Evolutionary conservation across 2,329 filamentous ascomycete genomes (phyloP), one percentile per base, ranked within the genome.

Genomic region (Ceratocystiopsis sp.): DNA sequence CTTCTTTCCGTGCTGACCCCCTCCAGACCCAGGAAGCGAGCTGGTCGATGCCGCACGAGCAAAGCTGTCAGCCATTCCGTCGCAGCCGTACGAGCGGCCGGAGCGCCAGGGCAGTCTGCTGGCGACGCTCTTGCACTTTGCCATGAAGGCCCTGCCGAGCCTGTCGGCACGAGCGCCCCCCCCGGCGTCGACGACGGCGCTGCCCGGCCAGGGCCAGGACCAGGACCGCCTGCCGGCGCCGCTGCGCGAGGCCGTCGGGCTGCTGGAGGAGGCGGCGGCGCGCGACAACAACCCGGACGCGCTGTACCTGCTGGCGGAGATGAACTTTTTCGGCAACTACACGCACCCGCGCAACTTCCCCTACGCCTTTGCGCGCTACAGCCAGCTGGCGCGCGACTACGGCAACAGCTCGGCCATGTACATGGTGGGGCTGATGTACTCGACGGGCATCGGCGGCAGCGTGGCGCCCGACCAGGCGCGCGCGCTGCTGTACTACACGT

Each of bases 321-420:
- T 98, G 71, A 94, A 93, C 65, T 96, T 96, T 61, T 86, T 91
- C 54, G 91, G 91, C 57, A 95, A 96, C 61, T 93, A 80, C 61
- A 82, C 84, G 18, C 73, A 95, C 54, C 87, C 89, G 2, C 73
- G 80, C 50, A 78, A 95, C 57, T 85, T 94, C 52, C 67, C 73
- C 32, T 69, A 74, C 40, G 84, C 91, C 0, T 94, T 93, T 57
- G 68, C 73, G 50, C 73, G 84, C 63, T 98, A 96, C 60, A 68
- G 82, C 48, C 69, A 78, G 48, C 70, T 98, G 43, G 84, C 89
- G 3, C 69, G 71, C 16, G 59, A 79, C 46, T 73, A 81, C 50
- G 91, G 89, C 38, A 96, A 98, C 60, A 80, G 76, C 50, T 93
- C 89, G 13, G 91, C 91, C 2, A 85, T 96, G 59, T 81, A 93